These are phyloP conservation scores for Puya raimondii DNA, from an alignment of 176 grass and related monocot species.

Conservation along the genomic window DNA sequence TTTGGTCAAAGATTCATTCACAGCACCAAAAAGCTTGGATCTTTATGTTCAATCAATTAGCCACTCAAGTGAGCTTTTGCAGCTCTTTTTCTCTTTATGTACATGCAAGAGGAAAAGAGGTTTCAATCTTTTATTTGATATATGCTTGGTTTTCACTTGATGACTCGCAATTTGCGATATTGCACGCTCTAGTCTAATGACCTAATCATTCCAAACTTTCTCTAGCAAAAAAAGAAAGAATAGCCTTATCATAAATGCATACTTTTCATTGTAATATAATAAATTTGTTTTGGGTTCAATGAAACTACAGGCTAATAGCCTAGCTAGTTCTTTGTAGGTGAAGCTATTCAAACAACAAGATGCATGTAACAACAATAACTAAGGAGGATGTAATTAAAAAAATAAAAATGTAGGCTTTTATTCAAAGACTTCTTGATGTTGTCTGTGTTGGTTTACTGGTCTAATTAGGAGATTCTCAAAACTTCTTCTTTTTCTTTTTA, in stretches of 20 bases:
- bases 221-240: neutral
- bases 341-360: too few relatives aligned
- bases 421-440: too few relatives aligned
- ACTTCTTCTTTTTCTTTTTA: too few relatives aligned
- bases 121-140: neutral
- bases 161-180: too few relatives aligned
- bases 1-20: slow-evolving; percentile 60
- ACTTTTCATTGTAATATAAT: neutral
- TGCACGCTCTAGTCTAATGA: neutral
- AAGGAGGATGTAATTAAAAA: too few relatives aligned
- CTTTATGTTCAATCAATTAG: slow-evolving; percentile 55
- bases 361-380: too few relatives aligned
- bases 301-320: too few relatives aligned
- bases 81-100: neutral
- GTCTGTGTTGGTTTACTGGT: too few relatives aligned
- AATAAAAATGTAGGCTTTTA: too few relatives aligned
- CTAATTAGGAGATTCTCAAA: too few relatives aligned
- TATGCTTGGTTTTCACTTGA: neutral
- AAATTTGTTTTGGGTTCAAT: too few relatives aligned
- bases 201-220: neutral
- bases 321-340: too few relatives aligned
- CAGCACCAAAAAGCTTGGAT: slow-evolving; percentile 24
- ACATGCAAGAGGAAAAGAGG: neutral
- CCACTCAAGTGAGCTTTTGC: slow-evolving; percentile 17
- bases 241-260: slow-evolving; percentile 4